Evolutionary conservation across 176 grass and related monocot species (phyloP).

Genomic region (Eleusine coracana): DNA sequence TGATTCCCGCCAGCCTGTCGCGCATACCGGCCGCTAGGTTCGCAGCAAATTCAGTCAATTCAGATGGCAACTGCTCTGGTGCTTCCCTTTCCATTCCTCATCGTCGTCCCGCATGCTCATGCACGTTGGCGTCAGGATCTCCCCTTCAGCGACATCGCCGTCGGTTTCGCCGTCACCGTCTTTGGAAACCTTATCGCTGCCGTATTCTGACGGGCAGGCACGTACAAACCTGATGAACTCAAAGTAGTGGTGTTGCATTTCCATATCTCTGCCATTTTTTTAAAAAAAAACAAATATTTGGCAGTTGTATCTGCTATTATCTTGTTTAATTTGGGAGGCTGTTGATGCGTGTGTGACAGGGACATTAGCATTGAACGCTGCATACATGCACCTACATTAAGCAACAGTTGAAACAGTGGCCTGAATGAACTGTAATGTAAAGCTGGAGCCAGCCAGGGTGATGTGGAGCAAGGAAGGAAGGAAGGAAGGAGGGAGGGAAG

Average conservation of each 20-base stretch:
- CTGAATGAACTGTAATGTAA: slow-evolving; percentile 18
- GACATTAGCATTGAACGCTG: not conserved
- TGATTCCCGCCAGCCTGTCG: slow-evolving; percentile 47
- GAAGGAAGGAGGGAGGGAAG: not conserved
- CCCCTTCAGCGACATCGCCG: slow-evolving; percentile 17
- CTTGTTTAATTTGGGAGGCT: slow-evolving; percentile 13
- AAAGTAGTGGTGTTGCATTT: not conserved
- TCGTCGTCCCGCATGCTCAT: not conserved
- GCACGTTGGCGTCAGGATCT: slow-evolving; percentile 35
- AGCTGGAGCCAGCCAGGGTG: slow-evolving; percentile 55
- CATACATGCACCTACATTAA: not conserved
- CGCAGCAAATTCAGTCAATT: not conserved
- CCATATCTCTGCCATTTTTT: not conserved
- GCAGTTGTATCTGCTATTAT: not conserved
- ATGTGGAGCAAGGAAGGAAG: slow-evolving; percentile 10
- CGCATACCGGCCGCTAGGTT: not conserved
- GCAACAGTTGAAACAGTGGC: slow-evolving; percentile 20
- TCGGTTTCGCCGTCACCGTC: not conserved
- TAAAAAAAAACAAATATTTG: not conserved
- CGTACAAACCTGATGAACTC: no score
- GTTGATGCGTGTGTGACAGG: slow-evolving; percentile 3
- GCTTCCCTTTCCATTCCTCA: not conserved
- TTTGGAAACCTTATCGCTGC: slow-evolving; percentile 11
- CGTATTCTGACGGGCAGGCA: slow-evolving; percentile 13
- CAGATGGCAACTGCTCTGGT: slow-evolving; percentile 31